Percentiles rank a stretch among this genome's conserved stretches.
Evolutionary conservation across 345 rosid genomes (phyloP).

Genomic region (Linum tenue): DNA sequence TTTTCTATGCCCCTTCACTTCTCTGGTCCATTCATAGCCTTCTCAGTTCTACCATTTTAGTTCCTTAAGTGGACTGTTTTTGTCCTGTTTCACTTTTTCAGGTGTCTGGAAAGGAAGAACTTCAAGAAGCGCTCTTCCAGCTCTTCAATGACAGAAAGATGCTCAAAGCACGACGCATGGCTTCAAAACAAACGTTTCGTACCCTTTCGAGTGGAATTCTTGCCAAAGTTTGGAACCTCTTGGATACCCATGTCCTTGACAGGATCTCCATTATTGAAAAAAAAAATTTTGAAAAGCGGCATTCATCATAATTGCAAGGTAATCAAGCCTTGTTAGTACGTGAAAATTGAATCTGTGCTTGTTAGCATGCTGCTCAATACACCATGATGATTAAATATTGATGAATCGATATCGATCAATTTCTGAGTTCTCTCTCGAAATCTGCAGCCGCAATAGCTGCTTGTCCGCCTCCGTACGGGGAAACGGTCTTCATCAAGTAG

Average conservation of each 20-base stretch:
- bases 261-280: neutral
- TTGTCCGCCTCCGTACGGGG: too few species aligned
- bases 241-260: constrained; percentile 37
- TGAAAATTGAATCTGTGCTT: too few species aligned
- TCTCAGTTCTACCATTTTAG: too few species aligned
- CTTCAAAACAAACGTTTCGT: constrained; percentile 18
- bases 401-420: too few species aligned
- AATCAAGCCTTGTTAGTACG: too few species aligned
- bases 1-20: constrained; percentile 11
- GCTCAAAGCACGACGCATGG: too few species aligned
- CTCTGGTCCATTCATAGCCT: neutral
- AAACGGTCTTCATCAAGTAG: too few species aligned
- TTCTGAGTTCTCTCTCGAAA: too few species aligned
- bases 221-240: constrained; percentile 48
- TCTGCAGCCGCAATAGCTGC: too few species aligned
- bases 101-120: constrained; percentile 32
- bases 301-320: neutral
- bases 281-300: constrained; percentile 11
- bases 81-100: constrained; percentile 11
- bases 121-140: constrained; percentile 25
- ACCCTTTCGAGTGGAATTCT: constrained; percentile 50
- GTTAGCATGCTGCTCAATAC: too few species aligned
- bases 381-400: too few species aligned
- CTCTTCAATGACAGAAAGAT: constrained; percentile 54
- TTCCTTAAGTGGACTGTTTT: too few species aligned